Percentiles rank a stretch among this genome's conserved stretches.
These are phyloP conservation scores for Cyclotella kingstonii DNA, from an alignment of 108 stramenopile genomes.

Conservation along the genomic window DNA sequence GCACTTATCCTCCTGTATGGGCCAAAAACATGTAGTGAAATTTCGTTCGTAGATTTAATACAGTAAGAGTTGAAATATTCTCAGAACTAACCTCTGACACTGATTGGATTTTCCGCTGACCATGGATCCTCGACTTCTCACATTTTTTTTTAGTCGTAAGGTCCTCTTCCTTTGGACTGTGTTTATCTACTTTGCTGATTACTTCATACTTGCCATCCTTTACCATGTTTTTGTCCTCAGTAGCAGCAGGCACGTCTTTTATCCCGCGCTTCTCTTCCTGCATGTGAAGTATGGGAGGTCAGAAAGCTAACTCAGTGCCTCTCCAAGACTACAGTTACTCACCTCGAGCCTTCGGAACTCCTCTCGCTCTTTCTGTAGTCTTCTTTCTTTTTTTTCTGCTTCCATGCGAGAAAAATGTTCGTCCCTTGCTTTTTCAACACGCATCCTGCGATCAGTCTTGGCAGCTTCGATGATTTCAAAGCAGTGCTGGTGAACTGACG, in stretches of 20 bases:
- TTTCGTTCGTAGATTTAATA: too few species aligned
- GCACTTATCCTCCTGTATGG: too few species aligned
- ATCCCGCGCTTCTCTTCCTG: slow-evolving; percentile 12
- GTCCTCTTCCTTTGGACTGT: slow-evolving; percentile 2
- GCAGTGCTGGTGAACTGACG: slow-evolving; percentile 18
- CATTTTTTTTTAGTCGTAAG: slow-evolving; percentile 5
- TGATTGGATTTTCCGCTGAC: background rate
- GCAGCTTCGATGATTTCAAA: slow-evolving; percentile 24
- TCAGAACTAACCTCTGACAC: background rate
- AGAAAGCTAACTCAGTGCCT: too few species aligned
- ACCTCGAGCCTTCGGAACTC: background rate
- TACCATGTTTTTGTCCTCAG: too few species aligned
- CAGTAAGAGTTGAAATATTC: too few species aligned
- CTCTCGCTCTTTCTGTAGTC: slow-evolving; percentile 19
- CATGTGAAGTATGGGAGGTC: too few species aligned
- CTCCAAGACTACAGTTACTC: background rate
- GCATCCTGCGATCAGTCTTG: slow-evolving; percentile 21
- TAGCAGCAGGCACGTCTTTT: too few species aligned
- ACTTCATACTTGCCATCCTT: too few species aligned
- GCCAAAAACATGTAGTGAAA: too few species aligned
- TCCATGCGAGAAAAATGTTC: slow-evolving; percentile 12
- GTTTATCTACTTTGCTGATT: background rate
- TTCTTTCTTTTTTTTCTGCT: slow-evolving; percentile 12
- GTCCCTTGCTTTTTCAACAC: slow-evolving; percentile 26
- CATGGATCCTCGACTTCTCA: background rate